A percentile compares a stretch with the other conserved stretches of the same genome.
Evolutionary conservation across 352 stramenopile genomes (phyloP).

Genomic region (Peronospora farinosa): DNA sequence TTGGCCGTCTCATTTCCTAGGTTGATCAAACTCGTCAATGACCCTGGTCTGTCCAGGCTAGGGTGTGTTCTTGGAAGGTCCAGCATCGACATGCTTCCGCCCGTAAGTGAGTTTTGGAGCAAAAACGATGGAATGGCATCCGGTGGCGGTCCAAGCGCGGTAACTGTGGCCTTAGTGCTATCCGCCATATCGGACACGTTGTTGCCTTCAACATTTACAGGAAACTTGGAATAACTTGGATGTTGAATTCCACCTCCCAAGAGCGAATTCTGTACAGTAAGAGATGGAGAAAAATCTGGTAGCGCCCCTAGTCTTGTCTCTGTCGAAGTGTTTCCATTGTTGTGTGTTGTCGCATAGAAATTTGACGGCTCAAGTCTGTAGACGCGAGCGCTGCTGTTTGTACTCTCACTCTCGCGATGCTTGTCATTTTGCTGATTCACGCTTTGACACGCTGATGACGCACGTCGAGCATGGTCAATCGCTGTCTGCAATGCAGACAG

Average conservation of each 20-base stretch:
- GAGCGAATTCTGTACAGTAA: conserved; percentile 62
- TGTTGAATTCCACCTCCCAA: conserved; percentile 62
- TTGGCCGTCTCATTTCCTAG: conserved; percentile 12
- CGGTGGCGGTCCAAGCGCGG: conserved; percentile 16
- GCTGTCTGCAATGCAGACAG: conserved; percentile 55
- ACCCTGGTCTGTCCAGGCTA: conserved; percentile 13
- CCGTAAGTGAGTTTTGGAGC: conserved; percentile 16
- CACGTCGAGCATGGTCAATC: conserved; percentile 39
- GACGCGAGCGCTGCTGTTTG: conserved; percentile 16
- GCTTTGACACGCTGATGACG: conserved; percentile 8
- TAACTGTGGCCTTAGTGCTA: conserved; percentile 1
- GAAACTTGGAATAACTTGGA: conserved; percentile 10
- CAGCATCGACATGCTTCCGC: conserved; percentile 15
- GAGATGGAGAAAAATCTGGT: conserved; percentile 36
- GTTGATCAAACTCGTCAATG: conserved; percentile 15
- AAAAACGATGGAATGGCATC: conserved; percentile 16
- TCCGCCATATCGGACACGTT: neutral
- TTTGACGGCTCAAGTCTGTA: conserved; percentile 14
- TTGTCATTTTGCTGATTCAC: conserved; percentile 1
- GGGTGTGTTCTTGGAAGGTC: conserved; percentile 6
- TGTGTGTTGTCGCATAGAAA: conserved; percentile 2
- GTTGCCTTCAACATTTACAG: neutral
- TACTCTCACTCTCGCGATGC: conserved; percentile 12
- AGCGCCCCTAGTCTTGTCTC: conserved; percentile 29
- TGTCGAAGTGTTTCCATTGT: neutral